Percentiles rank a stretch among this genome's conserved stretches.
phyloP scores from a whole-genome alignment of 2,329 filamentous ascomycete genomes.

The Neonectria faginata region DNA sequence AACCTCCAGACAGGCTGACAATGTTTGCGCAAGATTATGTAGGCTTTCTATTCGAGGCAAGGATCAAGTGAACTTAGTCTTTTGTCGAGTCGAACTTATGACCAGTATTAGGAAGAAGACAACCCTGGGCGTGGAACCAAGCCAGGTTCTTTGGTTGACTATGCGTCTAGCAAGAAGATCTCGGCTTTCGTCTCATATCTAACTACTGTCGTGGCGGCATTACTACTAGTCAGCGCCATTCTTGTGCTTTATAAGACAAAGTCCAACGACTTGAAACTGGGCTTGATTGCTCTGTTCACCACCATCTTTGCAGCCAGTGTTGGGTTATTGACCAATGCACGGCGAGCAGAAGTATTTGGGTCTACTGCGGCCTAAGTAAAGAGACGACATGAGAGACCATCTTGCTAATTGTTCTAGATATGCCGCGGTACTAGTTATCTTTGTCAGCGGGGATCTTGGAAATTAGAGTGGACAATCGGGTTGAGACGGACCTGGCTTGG shows the following conservation, averaged over 20 bases:
- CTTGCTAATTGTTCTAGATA: background rate
- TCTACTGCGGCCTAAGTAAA: background rate
- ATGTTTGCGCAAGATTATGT: conserved; percentile 24
- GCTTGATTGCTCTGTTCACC: conserved; percentile 25
- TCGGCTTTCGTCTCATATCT: conserved; percentile 22
- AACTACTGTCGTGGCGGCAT: conserved; percentile 17
- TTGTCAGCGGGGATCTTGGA: background rate
- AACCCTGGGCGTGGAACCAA: background rate
- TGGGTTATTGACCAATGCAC: background rate
- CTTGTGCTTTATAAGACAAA: conserved; percentile 21
- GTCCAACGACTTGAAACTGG: conserved; percentile 19
- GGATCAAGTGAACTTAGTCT: background rate
- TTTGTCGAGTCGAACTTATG: background rate
- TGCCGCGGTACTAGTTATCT: background rate
- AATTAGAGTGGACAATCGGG: background rate
- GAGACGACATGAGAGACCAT: background rate
- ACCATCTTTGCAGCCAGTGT: conserved; percentile 12
- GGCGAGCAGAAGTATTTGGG: background rate
- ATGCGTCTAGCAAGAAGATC: conserved; percentile 21
- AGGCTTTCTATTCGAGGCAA: conserved; percentile 21
- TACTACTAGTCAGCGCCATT: conserved; percentile 25
- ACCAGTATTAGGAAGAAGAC: background rate
- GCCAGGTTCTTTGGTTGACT: conserved; percentile 2
- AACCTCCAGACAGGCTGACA: conserved; percentile 19
- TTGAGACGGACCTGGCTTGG: too few relatives aligned